Conservation (phyloP, 495 filamentous ascomycete genomes). For the Aspergillus heteromorphus region DNA sequence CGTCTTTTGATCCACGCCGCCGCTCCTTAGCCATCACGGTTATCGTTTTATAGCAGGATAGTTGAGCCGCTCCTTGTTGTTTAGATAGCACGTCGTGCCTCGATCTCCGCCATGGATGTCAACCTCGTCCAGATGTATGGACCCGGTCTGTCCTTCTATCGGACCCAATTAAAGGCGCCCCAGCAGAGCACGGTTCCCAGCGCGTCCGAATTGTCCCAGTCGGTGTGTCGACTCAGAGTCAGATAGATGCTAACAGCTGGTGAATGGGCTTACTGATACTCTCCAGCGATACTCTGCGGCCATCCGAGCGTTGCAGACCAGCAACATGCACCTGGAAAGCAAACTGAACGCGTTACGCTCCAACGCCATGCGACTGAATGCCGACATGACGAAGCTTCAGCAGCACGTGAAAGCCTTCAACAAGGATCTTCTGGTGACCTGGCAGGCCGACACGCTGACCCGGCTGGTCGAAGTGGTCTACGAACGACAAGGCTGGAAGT, state of each 20-base stretch:
- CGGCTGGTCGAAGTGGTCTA: conserved; percentile 35
- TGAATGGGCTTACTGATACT: neutral
- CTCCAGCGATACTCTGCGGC: conserved; percentile 16
- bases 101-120: conserved; percentile 9
- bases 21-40: conserved; percentile 8
- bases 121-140: conserved; percentile 19
- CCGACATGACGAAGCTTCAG: conserved; percentile 24
- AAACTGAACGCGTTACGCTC: conserved; percentile 19
- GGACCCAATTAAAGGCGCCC: conserved; percentile 1
- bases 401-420: conserved; percentile 26
- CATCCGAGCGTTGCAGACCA: conserved; percentile 19
- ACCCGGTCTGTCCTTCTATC: conserved; percentile 25
- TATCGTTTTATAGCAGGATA: conserved; percentile 10
- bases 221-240: conserved; percentile 4
- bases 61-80: conserved; percentile 7
- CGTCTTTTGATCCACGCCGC: neutral
- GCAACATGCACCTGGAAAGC: conserved; percentile 21
- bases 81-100: neutral
- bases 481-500: conserved; percentile 19
- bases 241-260: no score
- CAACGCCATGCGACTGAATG: conserved; percentile 20
- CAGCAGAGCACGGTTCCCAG: neutral
- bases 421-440: conserved; percentile 27
- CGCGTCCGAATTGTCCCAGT: neutral
- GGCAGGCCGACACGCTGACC: conserved; percentile 37